phyloP scores from a whole-genome alignment of 169 alveolate genomes.

The Theileria annulata region DNA sequence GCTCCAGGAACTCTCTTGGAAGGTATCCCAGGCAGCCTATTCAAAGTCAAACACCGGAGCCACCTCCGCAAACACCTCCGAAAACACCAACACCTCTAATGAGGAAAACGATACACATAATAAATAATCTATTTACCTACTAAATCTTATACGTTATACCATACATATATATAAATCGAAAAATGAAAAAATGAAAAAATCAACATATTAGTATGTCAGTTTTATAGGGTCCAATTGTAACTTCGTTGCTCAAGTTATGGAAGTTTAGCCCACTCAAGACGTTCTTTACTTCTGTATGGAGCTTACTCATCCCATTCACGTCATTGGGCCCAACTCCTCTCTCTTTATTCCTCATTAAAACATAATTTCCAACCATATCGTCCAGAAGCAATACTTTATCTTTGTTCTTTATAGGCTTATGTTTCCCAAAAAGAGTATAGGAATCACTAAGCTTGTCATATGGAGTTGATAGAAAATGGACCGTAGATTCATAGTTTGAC shows the following conservation, averaged over 20 bases:
- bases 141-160: background rate
- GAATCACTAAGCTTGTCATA: background rate
- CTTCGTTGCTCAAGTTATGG: background rate
- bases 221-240: conserved; percentile 1
- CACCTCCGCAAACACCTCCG: conserved; percentile 53
- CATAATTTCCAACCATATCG: background rate
- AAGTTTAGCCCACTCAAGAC: background rate
- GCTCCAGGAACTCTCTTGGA: conserved; percentile 91
- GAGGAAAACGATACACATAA: background rate
- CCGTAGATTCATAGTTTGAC: background rate
- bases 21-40: conserved; percentile 88
- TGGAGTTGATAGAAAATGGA: background rate
- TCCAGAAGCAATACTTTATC: background rate
- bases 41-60: conserved; percentile 13
- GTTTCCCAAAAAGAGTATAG: background rate
- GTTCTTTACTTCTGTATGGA: background rate
- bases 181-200: background rate
- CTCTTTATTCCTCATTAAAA: background rate
- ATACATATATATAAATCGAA: background rate
- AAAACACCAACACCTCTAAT: background rate
- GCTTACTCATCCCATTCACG: background rate
- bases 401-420: background rate
- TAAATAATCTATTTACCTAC: background rate
- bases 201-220: background rate
- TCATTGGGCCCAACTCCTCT: background rate